Evolutionary conservation across 2,329 filamentous ascomycete species (phyloP).

Genomic region (Colletotrichum sp.): DNA sequence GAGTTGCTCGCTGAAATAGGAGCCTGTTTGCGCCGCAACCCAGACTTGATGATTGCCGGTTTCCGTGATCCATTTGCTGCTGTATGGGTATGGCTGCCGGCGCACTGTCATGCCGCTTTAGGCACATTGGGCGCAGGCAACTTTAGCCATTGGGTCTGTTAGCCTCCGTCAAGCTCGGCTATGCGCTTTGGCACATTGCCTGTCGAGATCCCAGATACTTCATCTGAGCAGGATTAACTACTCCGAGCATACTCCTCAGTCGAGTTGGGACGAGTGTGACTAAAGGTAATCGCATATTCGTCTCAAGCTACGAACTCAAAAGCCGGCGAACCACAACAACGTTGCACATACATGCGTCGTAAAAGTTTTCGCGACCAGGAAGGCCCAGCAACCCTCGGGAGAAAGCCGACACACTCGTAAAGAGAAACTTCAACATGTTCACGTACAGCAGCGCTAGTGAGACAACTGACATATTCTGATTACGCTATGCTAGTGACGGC

Average conservation of each 20-base stretch:
- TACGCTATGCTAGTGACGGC: neutral
- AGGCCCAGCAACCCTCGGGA: fast-evolving
- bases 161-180: neutral
- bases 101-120: neutral
- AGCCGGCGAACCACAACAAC: neutral
- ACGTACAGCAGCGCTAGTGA: neutral
- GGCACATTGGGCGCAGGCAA: neutral
- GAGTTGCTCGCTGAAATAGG: neutral
- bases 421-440: neutral
- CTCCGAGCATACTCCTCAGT: neutral
- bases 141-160: neutral
- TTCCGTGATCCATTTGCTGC: neutral
- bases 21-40: neutral
- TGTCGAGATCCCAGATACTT: neutral
- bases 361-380: neutral
- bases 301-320: neutral
- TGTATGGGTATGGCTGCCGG: neutral
- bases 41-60: neutral
- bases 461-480: neutral
- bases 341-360: neutral
- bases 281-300: neutral
- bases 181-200: neutral
- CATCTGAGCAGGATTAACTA: neutral
- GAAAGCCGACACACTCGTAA: neutral
- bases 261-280: neutral